These are phyloP conservation scores for Chaetomiaceae sp. DNA, from an alignment of 2,329 filamentous ascomycete genomes.

Conservation along the genomic window DNA sequence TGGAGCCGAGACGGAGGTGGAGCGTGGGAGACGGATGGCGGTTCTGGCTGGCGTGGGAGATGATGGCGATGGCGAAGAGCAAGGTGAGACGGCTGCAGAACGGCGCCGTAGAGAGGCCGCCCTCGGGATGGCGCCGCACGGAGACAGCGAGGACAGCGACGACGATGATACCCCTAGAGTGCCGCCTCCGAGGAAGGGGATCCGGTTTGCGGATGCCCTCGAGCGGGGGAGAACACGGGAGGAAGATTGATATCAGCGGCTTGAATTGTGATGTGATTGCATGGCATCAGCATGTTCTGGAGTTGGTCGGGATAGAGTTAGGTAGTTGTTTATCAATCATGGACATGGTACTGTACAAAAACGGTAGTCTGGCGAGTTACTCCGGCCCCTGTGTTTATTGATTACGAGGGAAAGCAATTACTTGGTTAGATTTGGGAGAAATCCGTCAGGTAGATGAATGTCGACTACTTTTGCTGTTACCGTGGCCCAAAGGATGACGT, in stretches of 20 bases:
- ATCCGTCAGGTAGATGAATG: too few relatives aligned
- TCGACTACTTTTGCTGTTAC: too few relatives aligned
- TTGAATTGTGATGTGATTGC: background rate
- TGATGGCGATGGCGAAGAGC: slow-evolving; percentile 35
- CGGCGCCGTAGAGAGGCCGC: slow-evolving; percentile 69
- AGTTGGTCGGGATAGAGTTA: background rate
- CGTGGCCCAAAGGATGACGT: too few relatives aligned
- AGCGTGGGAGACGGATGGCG: slow-evolving; percentile 61
- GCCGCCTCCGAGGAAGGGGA: slow-evolving; percentile 50
- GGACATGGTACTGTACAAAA: too few relatives aligned
- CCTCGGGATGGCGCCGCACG: slow-evolving; percentile 52
- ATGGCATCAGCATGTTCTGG: slow-evolving; percentile 5
- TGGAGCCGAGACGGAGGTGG: slow-evolving; percentile 62
- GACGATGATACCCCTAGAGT: slow-evolving; percentile 55
- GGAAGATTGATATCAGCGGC: background rate
- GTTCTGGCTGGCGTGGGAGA: slow-evolving; percentile 43
- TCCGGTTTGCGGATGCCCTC: slow-evolving; percentile 55
- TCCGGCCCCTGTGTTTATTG: slow-evolving; percentile 2
- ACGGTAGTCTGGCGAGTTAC: too few relatives aligned
- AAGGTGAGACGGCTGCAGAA: slow-evolving; percentile 68
- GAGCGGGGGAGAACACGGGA: slow-evolving; percentile 10
- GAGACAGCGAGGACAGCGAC: slow-evolving; percentile 46
- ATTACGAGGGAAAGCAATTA: slow-evolving; percentile 1
- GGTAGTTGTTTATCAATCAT: background rate
- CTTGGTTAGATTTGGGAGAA: slow-evolving; percentile 6